A percentile compares a stretch with the other conserved stretches of the same genome.
Evolutionary conservation across 2,329 filamentous ascomycete genomes (phyloP).

Genomic region (Byssochlamys sp.): DNA sequence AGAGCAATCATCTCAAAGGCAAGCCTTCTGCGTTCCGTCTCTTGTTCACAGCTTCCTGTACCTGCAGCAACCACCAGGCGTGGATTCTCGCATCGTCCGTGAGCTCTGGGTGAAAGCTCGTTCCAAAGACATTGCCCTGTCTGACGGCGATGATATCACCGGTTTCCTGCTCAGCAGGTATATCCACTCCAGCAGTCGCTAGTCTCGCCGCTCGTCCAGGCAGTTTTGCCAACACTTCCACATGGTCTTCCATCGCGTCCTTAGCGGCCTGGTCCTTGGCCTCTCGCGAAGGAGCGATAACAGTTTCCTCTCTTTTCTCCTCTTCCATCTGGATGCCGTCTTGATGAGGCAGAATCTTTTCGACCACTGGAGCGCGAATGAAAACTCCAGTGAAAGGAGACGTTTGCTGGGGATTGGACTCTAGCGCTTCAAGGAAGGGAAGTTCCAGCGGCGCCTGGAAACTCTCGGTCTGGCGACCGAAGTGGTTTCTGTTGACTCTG

Average conservation of each 20-base stretch:
- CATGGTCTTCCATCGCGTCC: slow-evolving; percentile 37
- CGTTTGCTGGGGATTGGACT: slow-evolving; percentile 12
- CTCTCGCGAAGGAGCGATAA: slow-evolving; percentile 48
- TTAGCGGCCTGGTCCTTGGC: slow-evolving; percentile 38
- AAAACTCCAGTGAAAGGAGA: slow-evolving; percentile 71
- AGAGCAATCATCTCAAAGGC: slow-evolving; percentile 1
- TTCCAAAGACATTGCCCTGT: slow-evolving; percentile 87
- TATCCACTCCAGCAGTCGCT: slow-evolving; percentile 34
- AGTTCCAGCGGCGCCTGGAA: slow-evolving; percentile 69
- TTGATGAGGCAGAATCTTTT: slow-evolving; percentile 57
- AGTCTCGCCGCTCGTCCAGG: slow-evolving; percentile 44
- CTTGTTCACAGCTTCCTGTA: slow-evolving; percentile 37
- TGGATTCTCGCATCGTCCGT: slow-evolving; percentile 83
- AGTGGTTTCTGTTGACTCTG: slow-evolving; percentile 85
- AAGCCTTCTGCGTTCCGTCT: slow-evolving; percentile 12
- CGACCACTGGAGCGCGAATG: slow-evolving; percentile 87
- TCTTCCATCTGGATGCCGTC: slow-evolving; percentile 45
- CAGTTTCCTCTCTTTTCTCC: slow-evolving; percentile 38
- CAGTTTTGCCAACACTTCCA: slow-evolving; percentile 51
- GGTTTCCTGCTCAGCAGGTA: slow-evolving; percentile 31
- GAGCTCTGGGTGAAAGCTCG: slow-evolving; percentile 90
- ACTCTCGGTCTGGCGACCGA: slow-evolving; percentile 84
- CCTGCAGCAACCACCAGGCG: slow-evolving; percentile 79
- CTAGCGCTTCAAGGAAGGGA: slow-evolving; percentile 50
- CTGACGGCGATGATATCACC: slow-evolving; percentile 78